Evolutionary conservation across 345 rosid species (phyloP), one percentile per base, ranked within the genome.

Genomic region (Gossypium rotundifolium): DNA sequence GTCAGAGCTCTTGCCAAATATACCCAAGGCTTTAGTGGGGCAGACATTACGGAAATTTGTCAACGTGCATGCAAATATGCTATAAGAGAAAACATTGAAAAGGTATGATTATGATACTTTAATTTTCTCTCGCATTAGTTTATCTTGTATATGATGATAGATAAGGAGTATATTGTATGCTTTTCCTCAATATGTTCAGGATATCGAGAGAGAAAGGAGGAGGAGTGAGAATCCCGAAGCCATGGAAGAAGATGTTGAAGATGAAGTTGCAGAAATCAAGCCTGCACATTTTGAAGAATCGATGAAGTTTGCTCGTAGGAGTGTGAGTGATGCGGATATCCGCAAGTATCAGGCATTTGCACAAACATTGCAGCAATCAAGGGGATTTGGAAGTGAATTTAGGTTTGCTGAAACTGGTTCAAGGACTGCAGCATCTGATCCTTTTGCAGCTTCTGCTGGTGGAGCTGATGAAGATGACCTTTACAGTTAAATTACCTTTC

Each of bases 271-370:
- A 13, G 62, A 57, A 57, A 57, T 57, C 62, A 22, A 57, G 62
- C 7, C 62, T 22, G 62, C 62, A 11, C 62, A 57, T 57, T 57
- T 57, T 10, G 62, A 57, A 27, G 62, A 22, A 22, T 57, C 62
- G 1, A 57, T 57, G 62, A 57, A 57, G 62, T 57, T 57, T 57
- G 62, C 62, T 10, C 62, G 62, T 22, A 57, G 62, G 62, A 57
- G 62, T 57, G 62, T 57, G 29, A 57, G 62, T 22, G 62, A 57
- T 57, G 62, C 62, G 1, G 98, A 92, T 75, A 92, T 94, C 55
- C 88, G 96, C 76, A 92, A 94, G 76, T 94, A 94, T 81, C 97
- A 94, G 82, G 91, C 97, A 16, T 94, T 94, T 85, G 96, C 98
- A 44, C 98, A 94, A 78, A 94, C 98, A 4, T 74, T 94, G 82